phyloP scores from a whole-genome alignment of 768 basidiomycete genomes.

The Leucocoprinus birnbaumii region DNA sequence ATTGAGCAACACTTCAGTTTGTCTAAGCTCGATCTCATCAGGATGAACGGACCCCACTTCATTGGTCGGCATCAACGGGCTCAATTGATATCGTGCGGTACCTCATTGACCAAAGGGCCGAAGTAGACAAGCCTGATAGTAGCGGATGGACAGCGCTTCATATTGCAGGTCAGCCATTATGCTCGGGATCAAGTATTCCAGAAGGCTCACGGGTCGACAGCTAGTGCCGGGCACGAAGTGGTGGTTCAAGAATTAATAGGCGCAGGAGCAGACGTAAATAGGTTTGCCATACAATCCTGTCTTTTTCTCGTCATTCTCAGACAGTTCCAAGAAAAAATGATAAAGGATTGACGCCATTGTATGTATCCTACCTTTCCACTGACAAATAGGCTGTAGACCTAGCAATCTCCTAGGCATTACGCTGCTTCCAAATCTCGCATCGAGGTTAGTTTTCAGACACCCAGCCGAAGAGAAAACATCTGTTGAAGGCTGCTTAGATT shows the following conservation, averaged over 20 bases:
- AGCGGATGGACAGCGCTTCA: constrained; percentile 80
- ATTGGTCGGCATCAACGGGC: constrained; percentile 81
- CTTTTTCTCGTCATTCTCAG: constrained; percentile 17
- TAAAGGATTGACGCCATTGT: constrained; percentile 85
- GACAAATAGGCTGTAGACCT: constrained; percentile 16
- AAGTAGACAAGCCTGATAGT: constrained; percentile 63
- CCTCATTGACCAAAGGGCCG: constrained; percentile 68
- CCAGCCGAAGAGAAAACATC: constrained; percentile 18
- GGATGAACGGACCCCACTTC: constrained; percentile 82
- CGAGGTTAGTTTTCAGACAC: constrained; percentile 56
- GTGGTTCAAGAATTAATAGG: constrained; percentile 75
- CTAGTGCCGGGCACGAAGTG: constrained; percentile 77
- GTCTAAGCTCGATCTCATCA: constrained; percentile 23
- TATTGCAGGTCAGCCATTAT: constrained; percentile 57
- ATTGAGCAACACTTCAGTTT: neutral
- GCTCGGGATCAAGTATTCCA: neutral
- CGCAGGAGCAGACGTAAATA: constrained; percentile 79
- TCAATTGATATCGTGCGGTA: constrained; percentile 63
- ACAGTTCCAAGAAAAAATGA: constrained; percentile 56
- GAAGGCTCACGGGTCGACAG: constrained; percentile 34
- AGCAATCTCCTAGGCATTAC: constrained; percentile 64
- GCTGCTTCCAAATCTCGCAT: constrained; percentile 90
- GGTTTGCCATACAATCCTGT: constrained; percentile 22
- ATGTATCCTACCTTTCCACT: constrained; percentile 27
- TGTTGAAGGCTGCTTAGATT: constrained; percentile 56